phyloP scores from a whole-genome alignment of 2,329 filamentous ascomycete species.

The Stagonosporopsis vannaccii region DNA sequence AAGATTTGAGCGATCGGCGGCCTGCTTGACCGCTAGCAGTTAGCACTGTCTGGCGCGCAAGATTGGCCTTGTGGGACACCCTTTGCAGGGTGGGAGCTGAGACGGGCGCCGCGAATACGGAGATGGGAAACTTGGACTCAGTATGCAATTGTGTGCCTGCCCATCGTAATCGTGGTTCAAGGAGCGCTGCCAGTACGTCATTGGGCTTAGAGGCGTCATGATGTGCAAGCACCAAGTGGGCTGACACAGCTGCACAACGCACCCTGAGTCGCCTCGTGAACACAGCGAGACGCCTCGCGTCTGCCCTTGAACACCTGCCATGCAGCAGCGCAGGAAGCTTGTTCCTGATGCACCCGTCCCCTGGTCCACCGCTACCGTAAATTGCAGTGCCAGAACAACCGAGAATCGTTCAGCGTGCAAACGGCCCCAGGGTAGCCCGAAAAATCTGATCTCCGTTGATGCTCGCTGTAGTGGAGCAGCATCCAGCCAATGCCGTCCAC shows the following conservation, averaged over 20 bases:
- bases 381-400: not conserved
- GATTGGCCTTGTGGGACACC: slow-evolving; percentile 4
- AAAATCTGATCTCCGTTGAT: slow-evolving; percentile 9
- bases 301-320: not conserved
- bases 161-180: not conserved
- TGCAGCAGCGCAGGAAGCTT: not conserved
- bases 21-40: slow-evolving; percentile 15
- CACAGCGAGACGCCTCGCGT: slow-evolving; percentile 1
- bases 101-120: not conserved
- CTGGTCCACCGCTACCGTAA: not conserved
- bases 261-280: slow-evolving; percentile 2
- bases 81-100: slow-evolving; percentile 5
- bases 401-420: not conserved
- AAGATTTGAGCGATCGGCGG: slow-evolving; percentile 25
- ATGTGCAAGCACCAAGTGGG: slow-evolving; percentile 15
- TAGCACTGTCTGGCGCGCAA: slow-evolving; percentile 17
- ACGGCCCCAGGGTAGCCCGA: no score
- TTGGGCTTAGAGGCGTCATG: not conserved
- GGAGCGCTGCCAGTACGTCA: slow-evolving; percentile 3
- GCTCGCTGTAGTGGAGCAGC: slow-evolving; percentile 2
- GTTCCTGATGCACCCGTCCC: slow-evolving; percentile 1
- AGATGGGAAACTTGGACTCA: slow-evolving; percentile 11
- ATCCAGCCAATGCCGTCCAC: slow-evolving; percentile 4
- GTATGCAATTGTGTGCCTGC: slow-evolving; percentile 12
- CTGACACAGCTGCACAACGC: not conserved